Evolutionary conservation across 805 yeast genomes (phyloP), one percentile per base, ranked within the genome.

Genomic region (Scheffersomyces ergatensis): DNA sequence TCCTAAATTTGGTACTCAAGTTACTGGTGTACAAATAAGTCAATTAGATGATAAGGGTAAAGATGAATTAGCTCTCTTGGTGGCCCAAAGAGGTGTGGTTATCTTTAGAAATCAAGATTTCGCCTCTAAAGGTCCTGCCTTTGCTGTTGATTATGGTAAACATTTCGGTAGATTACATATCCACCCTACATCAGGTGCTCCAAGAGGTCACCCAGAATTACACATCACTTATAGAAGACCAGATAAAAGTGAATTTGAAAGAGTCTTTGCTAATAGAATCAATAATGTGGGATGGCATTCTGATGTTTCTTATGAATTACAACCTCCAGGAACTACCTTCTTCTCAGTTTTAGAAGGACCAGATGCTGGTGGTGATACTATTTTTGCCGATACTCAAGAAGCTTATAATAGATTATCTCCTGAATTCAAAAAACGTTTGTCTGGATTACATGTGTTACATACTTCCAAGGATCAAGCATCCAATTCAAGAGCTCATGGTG

Each of bases 141-240:
- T 70, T 48, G 74, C 60, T 21, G 75, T 67, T 19, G 68, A 82
- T 30, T 81, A 70, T 62, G 87, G 85, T 36, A 63, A 61, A 34
- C 77, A 83, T 56, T 85, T 80, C 56, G 90, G 92, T 25, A 80
- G 81, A 26, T 70, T 80, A 44, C 89, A 85, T 59, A 72, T 82
- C 44, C 90, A 85, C 55, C 87, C 88, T 35, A 80, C 86, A 11
- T 78, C 85, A 9, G 89, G 89, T 17, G 81, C 85, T 13, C 89
- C 85, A 23, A 67, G 63, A 46, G 83, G 86, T 7, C 65, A 64
- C 45, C 83, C 85, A 4, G 80, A 81, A 44, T 71, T 83, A 46
- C 88, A 82, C 49, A 63, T 82, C 29, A 79, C 82, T 16, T 81
- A 77, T 59, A 70, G 85, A 50, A 60, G 75, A 46, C 67, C 76